phyloP scores from a whole-genome alignment of 1,139 yeast species.

The Yamadazyma diospyri region DNA sequence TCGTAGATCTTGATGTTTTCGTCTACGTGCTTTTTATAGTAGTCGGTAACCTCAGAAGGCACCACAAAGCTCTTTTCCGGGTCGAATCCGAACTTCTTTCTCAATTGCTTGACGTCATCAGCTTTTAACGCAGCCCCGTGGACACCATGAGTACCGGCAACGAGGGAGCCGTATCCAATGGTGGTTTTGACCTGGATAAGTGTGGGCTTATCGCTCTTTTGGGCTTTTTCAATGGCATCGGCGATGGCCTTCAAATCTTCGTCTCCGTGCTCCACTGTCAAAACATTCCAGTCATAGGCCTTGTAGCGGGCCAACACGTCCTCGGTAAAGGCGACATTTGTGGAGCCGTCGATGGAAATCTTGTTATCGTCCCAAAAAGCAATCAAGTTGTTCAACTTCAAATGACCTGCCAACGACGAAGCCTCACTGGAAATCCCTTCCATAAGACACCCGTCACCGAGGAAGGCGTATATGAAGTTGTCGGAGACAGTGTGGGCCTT shows the following conservation, averaged over 20 bases:
- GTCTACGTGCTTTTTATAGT: slow-evolving; percentile 55
- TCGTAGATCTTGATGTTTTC: slow-evolving; percentile 59
- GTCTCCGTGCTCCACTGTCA: slow-evolving; percentile 79
- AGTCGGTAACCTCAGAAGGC: slow-evolving; percentile 78
- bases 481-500: slow-evolving; percentile 71
- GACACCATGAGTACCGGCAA: slow-evolving; percentile 85
- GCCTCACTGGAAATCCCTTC: slow-evolving; percentile 98
- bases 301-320: slow-evolving; percentile 82
- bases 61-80: slow-evolving; percentile 78
- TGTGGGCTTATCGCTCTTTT: slow-evolving; percentile 79
- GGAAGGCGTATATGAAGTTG: slow-evolving; percentile 72
- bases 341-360: slow-evolving; percentile 95
- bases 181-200: slow-evolving; percentile 85
- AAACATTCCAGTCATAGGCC: slow-evolving; percentile 93
- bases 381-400: slow-evolving; percentile 89
- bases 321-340: slow-evolving; percentile 90
- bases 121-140: slow-evolving; percentile 97
- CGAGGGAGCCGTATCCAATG: slow-evolving; percentile 91
- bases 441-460: slow-evolving; percentile 98
- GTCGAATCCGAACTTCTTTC: slow-evolving; percentile 82
- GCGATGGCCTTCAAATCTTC: slow-evolving; percentile 69
- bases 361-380: slow-evolving; percentile 97
- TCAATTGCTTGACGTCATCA: slow-evolving; percentile 88
- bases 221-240: slow-evolving; percentile 70
- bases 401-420: slow-evolving; percentile 91